Evolutionary conservation across 139 green algal genomes (phyloP), one percentile per base, ranked within the genome.

Genomic region (Desmodesmus armatus): DNA sequence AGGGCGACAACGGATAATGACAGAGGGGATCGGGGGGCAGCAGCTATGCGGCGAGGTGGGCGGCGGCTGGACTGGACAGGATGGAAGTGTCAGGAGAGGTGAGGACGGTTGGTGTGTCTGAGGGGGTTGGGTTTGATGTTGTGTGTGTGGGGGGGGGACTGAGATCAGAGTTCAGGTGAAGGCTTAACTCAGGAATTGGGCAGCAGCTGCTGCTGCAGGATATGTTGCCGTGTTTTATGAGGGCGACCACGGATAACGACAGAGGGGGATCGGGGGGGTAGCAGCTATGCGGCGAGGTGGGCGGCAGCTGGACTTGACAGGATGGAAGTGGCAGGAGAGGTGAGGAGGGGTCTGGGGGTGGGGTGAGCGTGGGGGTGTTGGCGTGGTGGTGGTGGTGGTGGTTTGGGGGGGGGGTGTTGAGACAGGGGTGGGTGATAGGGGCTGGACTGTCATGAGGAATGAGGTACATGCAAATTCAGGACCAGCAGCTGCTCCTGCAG

Each of bases 241-340:
- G 96, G 7, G 94, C 96, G 0, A 75, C 90, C 55, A 98, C 94
- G 27, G 96, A 98, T 91, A 98, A 98, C 88, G 96, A 98, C 92
- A 83, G 91, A 0, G 96, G 95, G 44, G 96, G 47, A 87, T 88
- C 75, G 73, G 2, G 88, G 87, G 7, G 94, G 94, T 65, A 92
- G 65, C 76, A 96, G 91, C 91, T 95, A 96, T 79, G 90, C 92
- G 1, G 90, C 85, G 17, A 78, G 94, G 4, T 96, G 91, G 91
- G 49, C 79, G 70, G 78, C 81, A 13, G 89, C 91, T 37, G 92
- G 92, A 31, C 80, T 95, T 21, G 92, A 95, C 72, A 65, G 87
- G 23, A 70, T 95, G 82, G 58, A 2, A 29, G 77, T 67, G 5
- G 27, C 25, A 33, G 74, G 74, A 51, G 9, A 75, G 67, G 67